phyloP scores from a whole-genome alignment of 2,329 filamentous ascomycete genomes.

The Nannizziopsis arthrosporioides region DNA sequence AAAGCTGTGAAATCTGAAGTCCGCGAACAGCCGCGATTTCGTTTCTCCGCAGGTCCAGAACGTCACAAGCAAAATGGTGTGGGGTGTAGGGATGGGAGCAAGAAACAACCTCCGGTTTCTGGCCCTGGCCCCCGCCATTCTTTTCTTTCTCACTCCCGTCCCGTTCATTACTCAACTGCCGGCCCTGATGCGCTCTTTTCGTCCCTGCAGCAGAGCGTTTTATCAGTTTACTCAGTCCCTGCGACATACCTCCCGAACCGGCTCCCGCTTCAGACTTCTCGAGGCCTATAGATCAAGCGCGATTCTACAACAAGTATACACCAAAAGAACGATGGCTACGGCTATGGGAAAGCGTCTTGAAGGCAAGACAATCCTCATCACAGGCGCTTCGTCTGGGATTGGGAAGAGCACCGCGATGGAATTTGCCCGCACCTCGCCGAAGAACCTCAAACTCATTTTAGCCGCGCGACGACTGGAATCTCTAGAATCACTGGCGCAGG shows the following conservation, averaged over 20 bases:
- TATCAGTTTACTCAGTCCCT: not conserved
- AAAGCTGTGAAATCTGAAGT: too few species aligned
- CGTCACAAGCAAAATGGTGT: too few species aligned
- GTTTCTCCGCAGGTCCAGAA: too few species aligned
- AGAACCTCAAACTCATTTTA: conserved; percentile 69
- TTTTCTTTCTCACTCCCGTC: not conserved
- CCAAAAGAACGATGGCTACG: conserved; percentile 47
- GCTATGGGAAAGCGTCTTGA: conserved; percentile 70
- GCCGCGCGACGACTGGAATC: conserved; percentile 77
- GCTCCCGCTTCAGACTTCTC: not conserved
- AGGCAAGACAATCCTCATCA: conserved; percentile 86
- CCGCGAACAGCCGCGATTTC: too few species aligned
- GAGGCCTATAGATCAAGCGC: not conserved
- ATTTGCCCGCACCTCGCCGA: conserved; percentile 75
- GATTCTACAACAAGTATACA: conserved; percentile 16
- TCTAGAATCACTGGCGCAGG: conserved; percentile 60
- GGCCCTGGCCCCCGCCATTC: not conserved
- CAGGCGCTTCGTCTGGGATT: conserved; percentile 87
- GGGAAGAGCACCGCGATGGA: conserved; percentile 66
- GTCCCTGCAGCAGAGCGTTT: conserved; percentile 6
- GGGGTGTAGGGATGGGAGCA: not conserved
- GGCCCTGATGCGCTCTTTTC: conserved; percentile 11
- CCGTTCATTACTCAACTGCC: not conserved
- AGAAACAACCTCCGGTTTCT: not conserved
- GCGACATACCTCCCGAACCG: not conserved